These are phyloP conservation scores for Paracamarosporium sp. DNA, from an alignment of 2,329 filamentous ascomycete genomes.

Conservation along the genomic window DNA sequence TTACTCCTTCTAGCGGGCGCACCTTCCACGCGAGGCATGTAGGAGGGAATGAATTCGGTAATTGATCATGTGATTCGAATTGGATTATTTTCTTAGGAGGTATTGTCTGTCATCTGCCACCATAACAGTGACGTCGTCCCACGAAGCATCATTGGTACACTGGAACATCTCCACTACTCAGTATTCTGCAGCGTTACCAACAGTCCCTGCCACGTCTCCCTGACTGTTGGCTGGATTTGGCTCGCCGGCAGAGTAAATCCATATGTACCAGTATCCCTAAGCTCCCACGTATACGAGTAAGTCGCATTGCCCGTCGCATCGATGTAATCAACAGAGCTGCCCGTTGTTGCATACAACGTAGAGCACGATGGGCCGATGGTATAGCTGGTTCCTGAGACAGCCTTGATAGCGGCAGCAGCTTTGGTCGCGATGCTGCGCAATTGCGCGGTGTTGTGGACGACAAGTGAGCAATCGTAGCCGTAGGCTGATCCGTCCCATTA, in stretches of 20 bases:
- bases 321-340: conserved; percentile 52
- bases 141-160: background rate
- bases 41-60: too few relatives aligned
- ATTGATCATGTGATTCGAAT: too few relatives aligned
- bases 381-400: conserved; percentile 57
- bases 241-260: conserved; percentile 58
- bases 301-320: conserved; percentile 50
- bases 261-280: conserved; percentile 55
- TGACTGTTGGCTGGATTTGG: conserved; percentile 56
- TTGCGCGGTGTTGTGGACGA: conserved; percentile 56
- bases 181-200: conserved; percentile 36
- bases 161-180: background rate
- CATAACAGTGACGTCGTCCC: too few relatives aligned
- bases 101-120: too few relatives aligned
- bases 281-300: conserved; percentile 57
- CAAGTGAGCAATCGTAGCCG: conserved; percentile 62
- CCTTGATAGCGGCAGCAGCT: conserved; percentile 60
- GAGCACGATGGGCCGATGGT: conserved; percentile 60
- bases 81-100: too few relatives aligned
- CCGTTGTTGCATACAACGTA: conserved; percentile 65
- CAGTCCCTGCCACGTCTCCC: conserved; percentile 56
- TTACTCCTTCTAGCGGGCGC: background rate
- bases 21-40: background rate
- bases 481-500: conserved; percentile 50
- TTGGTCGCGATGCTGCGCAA: conserved; percentile 58